Percentiles rank a stretch among this genome's conserved stretches.
Evolutionary conservation across 768 basidiomycete species (phyloP).

Genomic region (Psilocybe sp.): DNA sequence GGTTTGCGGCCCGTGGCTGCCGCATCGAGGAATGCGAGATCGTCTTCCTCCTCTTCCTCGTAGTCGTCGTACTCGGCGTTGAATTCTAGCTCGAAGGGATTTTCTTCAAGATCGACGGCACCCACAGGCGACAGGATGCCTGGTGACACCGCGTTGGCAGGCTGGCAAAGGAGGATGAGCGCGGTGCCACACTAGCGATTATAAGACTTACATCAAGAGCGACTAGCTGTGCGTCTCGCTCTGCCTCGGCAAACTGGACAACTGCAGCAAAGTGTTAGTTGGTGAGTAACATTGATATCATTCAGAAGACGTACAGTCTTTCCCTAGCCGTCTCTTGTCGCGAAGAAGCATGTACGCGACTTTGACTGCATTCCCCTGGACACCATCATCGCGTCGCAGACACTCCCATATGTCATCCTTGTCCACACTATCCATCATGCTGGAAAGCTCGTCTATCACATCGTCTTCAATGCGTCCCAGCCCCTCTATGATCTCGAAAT

Average conservation of each 20-base stretch:
- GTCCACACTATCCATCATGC: slow-evolving; percentile 68
- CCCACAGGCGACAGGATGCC: slow-evolving; percentile 61
- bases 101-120: slow-evolving; percentile 58
- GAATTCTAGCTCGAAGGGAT: slow-evolving; percentile 82
- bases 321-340: slow-evolving; percentile 81
- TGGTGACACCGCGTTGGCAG: slow-evolving; percentile 68
- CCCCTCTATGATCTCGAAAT: slow-evolving; percentile 88
- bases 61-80: slow-evolving; percentile 61
- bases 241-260: slow-evolving; percentile 79
- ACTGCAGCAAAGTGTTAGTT: slow-evolving; percentile 35
- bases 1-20: slow-evolving; percentile 9
- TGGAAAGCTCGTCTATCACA: slow-evolving; percentile 79
- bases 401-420: slow-evolving; percentile 88
- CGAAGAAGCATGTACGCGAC: slow-evolving; percentile 93
- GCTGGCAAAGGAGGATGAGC: slow-evolving; percentile 36
- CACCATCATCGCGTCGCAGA: slow-evolving; percentile 77
- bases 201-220: slow-evolving; percentile 70
- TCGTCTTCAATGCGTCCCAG: slow-evolving; percentile 91
- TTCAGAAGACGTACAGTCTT: slow-evolving; percentile 64
- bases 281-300: background rate
- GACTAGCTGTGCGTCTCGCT: slow-evolving; percentile 76
- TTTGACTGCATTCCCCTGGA: slow-evolving; percentile 89
- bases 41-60: slow-evolving; percentile 45
- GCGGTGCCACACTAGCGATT: background rate
- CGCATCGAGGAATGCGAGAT: slow-evolving; percentile 26